These are phyloP conservation scores for Aspergillus jensenii DNA, from an alignment of 2,329 filamentous ascomycete species.

Conservation along the genomic window DNA sequence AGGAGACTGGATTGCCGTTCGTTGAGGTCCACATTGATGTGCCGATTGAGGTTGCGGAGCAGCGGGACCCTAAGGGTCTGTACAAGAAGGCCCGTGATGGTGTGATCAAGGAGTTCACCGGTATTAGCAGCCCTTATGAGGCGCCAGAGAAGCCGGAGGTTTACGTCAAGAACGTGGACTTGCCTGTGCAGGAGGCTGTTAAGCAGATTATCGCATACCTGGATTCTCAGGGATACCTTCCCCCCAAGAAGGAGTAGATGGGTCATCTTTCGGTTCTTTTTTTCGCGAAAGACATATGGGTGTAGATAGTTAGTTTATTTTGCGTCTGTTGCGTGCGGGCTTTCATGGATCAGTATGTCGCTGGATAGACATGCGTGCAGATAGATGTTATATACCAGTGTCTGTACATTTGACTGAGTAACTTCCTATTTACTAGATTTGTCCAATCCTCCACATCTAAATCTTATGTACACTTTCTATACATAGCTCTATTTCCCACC, in stretches of 20 bases:
- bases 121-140: conserved; percentile 94
- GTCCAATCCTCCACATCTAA: background rate
- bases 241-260: conserved; percentile 34
- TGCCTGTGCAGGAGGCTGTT: conserved; percentile 85
- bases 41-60: conserved; percentile 85
- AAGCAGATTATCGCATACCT: conserved; percentile 78
- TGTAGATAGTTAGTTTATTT: background rate
- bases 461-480: background rate
- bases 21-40: conserved; percentile 94
- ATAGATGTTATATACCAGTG: conserved; percentile 1
- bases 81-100: conserved; percentile 96
- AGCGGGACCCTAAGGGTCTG: conserved; percentile 93
- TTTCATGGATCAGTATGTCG: background rate
- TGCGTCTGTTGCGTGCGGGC: background rate
- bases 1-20: conserved; percentile 71
- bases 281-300: background rate
- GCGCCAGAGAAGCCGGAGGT: conserved; percentile 83
- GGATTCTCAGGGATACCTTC: conserved; percentile 65
- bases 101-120: conserved; percentile 96
- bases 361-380: conserved; percentile 2
- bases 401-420: conserved; percentile 2
- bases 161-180: conserved; percentile 77
- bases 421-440: background rate
- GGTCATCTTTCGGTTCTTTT: conserved; percentile 1
- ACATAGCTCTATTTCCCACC: background rate